These are phyloP conservation scores for Tricholoma furcatifolium DNA, from an alignment of 768 basidiomycete species.

Conservation along the genomic window DNA sequence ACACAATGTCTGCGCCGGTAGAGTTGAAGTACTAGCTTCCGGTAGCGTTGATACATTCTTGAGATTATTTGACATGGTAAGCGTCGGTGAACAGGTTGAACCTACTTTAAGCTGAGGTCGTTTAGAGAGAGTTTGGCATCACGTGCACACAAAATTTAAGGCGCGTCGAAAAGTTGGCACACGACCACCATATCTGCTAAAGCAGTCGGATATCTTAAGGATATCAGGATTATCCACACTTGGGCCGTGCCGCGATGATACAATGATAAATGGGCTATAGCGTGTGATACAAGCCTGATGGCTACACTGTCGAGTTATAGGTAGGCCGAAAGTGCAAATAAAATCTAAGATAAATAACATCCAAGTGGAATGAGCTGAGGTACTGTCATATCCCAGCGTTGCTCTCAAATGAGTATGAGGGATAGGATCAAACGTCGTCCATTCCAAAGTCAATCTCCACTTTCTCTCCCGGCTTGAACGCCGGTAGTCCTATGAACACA, in stretches of 20 bases:
- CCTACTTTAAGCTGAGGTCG: too few relatives aligned
- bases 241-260: too few relatives aligned
- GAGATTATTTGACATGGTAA: conserved; percentile 11
- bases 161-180: too few relatives aligned
- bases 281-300: background rate
- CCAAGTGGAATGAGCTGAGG: background rate
- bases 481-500: conserved; percentile 76
- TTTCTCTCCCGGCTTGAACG: conserved; percentile 98
- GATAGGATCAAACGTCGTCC: conserved; percentile 74
- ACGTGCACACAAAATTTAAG: too few relatives aligned
- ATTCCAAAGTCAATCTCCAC: conserved; percentile 87
- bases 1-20: conserved; percentile 36
- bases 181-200: too few relatives aligned
- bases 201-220: too few relatives aligned
- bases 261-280: background rate
- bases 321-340: background rate
- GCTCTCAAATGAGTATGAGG: background rate
- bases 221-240: too few relatives aligned
- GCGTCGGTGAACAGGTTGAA: background rate
- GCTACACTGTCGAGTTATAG: background rate
- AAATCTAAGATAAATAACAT: conserved; percentile 3
- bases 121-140: too few relatives aligned
- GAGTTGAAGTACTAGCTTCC: conserved; percentile 13
- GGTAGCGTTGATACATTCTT: background rate
- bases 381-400: background rate